Evolutionary conservation across 345 rosid species (phyloP).

Genomic region (Psidium guajava): DNA sequence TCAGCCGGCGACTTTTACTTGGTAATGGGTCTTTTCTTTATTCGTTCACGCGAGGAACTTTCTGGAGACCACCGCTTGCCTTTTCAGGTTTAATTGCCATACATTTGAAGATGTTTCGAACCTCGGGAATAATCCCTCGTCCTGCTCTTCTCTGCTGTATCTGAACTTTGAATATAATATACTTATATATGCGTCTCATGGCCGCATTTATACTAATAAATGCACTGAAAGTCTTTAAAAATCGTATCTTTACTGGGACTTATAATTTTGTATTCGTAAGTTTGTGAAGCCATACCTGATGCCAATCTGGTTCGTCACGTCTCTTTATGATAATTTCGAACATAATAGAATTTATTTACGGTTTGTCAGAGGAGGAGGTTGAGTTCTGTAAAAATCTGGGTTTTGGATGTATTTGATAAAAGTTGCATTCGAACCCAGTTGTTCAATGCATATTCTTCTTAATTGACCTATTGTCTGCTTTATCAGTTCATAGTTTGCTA

Average conservation of each 20-base stretch:
- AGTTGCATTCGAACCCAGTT: not conserved
- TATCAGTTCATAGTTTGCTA: not conserved
- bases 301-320: not conserved
- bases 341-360: not conserved
- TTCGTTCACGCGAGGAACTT: not conserved
- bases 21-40: slow-evolving; percentile 20
- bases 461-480: not conserved
- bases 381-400: not conserved
- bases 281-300: not conserved
- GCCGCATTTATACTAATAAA: not conserved
- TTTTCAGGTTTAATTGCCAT: not conserved
- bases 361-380: not conserved
- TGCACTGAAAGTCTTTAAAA: not conserved
- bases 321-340: not conserved
- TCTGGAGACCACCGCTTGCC: not conserved
- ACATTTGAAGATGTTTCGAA: not conserved
- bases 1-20: slow-evolving; percentile 77
- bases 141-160: not conserved
- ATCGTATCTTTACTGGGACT: not conserved
- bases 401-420: not conserved
- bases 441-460: not conserved
- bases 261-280: not conserved
- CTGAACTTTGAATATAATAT: not conserved
- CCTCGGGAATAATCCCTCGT: not conserved
- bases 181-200: not conserved